Evolutionary conservation across 208 protist species (phyloP).

Genomic region (Wallacemonas sp.): DNA sequence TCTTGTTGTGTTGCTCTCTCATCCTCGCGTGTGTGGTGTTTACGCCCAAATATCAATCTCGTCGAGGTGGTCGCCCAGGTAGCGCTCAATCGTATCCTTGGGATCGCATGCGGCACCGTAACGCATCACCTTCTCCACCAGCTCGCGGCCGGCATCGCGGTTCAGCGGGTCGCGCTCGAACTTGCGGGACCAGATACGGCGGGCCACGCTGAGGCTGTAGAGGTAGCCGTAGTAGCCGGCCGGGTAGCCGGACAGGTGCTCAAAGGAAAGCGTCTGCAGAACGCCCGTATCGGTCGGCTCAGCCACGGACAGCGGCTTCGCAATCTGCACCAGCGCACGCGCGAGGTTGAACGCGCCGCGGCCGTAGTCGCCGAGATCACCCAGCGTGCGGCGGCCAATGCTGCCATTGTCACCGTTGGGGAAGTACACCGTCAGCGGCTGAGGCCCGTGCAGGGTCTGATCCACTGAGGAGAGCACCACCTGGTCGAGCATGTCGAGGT

Average conservation of each 20-base stretch:
- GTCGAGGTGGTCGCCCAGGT: constrained; percentile 81
- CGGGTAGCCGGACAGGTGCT: constrained; percentile 91
- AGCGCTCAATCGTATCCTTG: constrained; percentile 72
- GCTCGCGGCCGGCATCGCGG: constrained; percentile 72
- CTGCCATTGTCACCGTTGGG: constrained; percentile 66
- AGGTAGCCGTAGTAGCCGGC: constrained; percentile 93
- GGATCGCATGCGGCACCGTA: constrained; percentile 88
- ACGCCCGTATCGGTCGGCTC: constrained; percentile 72
- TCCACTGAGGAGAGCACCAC: constrained; percentile 88
- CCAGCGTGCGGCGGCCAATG: constrained; percentile 79
- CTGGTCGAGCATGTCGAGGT: constrained; percentile 88
- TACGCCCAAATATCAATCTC: constrained; percentile 90
- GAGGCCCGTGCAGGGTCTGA: constrained; percentile 85
- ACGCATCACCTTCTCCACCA: constrained; percentile 86
- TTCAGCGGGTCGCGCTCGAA: constrained; percentile 89
- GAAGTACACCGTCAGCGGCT: constrained; percentile 90
- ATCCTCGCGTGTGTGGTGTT: constrained; percentile 1
- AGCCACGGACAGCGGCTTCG: constrained; percentile 76
- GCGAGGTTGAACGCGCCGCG: constrained; percentile 81
- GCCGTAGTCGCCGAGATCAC: constrained; percentile 72
- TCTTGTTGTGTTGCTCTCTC: constrained; percentile 16
- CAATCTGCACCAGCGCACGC: constrained; percentile 77
- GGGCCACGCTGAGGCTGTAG: constrained; percentile 88
- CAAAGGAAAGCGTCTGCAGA: constrained; percentile 80
- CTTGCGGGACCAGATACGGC: constrained; percentile 90